phyloP scores from a whole-genome alignment of 2,329 filamentous ascomycete genomes.

The Stemphylium lycopersici region DNA sequence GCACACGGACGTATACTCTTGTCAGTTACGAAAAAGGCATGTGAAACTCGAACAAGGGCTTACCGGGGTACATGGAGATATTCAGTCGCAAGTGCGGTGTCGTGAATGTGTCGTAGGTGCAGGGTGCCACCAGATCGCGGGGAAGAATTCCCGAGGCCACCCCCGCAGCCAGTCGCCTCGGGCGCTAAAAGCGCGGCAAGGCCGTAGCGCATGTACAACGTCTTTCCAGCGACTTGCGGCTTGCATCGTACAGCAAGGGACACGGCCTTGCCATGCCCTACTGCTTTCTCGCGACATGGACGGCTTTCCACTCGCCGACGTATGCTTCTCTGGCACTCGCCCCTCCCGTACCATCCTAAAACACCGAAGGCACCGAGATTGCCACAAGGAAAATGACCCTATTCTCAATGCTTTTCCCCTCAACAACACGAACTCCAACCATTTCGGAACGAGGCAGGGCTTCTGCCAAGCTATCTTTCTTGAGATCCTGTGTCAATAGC shows the following conservation, averaged over 20 bases:
- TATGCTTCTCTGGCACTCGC: neutral
- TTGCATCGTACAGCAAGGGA: neutral
- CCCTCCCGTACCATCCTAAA: neutral
- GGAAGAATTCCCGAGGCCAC: constrained; percentile 21
- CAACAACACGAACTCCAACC: neutral
- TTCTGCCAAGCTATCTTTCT: neutral
- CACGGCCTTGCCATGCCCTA: neutral
- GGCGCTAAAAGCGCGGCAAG: constrained; percentile 19
- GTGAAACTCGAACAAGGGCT: neutral
- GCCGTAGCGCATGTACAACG: constrained; percentile 4
- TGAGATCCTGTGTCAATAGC: neutral
- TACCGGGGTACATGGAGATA: neutral
- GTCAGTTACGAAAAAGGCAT: neutral
- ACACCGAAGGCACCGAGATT: neutral
- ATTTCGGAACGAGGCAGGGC: neutral
- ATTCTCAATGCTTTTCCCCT: neutral
- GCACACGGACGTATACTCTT: neutral
- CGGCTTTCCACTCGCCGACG: too few relatives aligned
- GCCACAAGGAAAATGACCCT: neutral
- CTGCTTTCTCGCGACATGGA: neutral
- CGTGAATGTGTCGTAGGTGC: constrained; percentile 12
- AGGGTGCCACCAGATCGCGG: constrained; percentile 17
- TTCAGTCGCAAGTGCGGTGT: constrained; percentile 19
- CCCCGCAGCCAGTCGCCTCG: constrained; percentile 26
- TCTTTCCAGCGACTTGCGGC: neutral